These are phyloP conservation scores for Neodidymelliopsis sp. DNA, from an alignment of 2,329 filamentous ascomycete species.

Conservation along the genomic window DNA sequence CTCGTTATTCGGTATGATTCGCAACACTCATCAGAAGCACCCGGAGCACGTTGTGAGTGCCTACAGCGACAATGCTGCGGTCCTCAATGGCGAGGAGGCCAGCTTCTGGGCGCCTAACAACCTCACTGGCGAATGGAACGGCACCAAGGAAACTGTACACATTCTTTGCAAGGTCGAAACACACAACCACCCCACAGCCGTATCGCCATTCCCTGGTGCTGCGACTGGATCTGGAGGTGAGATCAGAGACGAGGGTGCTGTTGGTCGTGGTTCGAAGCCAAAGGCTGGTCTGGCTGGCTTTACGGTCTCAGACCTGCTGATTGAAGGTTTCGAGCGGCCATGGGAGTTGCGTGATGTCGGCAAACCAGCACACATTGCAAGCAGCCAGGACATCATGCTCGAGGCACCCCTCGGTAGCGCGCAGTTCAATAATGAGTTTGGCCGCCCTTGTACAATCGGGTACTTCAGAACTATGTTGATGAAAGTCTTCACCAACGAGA, in stretches of 20 bases:
- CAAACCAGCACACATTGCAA: slow-evolving; percentile 89
- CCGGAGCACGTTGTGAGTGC: slow-evolving; percentile 89
- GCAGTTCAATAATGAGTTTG: slow-evolving; percentile 97
- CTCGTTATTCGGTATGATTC: slow-evolving; percentile 94
- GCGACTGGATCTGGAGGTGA: slow-evolving; percentile 96
- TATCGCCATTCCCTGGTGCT: slow-evolving; percentile 90
- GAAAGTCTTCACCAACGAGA: slow-evolving; percentile 66
- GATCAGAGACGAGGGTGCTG: slow-evolving; percentile 93
- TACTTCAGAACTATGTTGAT: slow-evolving; percentile 91
- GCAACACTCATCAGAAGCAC: slow-evolving; percentile 83
- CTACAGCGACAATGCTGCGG: slow-evolving; percentile 98
- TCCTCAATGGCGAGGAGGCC: slow-evolving; percentile 75
- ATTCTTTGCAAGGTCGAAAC: slow-evolving; percentile 96
- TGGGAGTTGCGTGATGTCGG: slow-evolving; percentile 89
- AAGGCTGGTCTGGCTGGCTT: slow-evolving; percentile 93
- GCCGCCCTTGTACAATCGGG: slow-evolving; percentile 84
- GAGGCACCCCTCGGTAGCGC: slow-evolving; percentile 96
- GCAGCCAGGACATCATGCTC: slow-evolving; percentile 95
- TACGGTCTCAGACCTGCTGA: slow-evolving; percentile 92
- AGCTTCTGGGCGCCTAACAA: slow-evolving; percentile 89
- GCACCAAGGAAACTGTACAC: slow-evolving; percentile 85
- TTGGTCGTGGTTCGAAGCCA: slow-evolving; percentile 88
- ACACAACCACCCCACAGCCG: slow-evolving; percentile 96
- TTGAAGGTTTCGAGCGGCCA: slow-evolving; percentile 80
- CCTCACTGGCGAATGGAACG: slow-evolving; percentile 84